A percentile compares a stretch with the other conserved stretches of the same genome.
phyloP scores from a whole-genome alignment of 2,329 filamentous ascomycete species.

The Verticillium dahliae region DNA sequence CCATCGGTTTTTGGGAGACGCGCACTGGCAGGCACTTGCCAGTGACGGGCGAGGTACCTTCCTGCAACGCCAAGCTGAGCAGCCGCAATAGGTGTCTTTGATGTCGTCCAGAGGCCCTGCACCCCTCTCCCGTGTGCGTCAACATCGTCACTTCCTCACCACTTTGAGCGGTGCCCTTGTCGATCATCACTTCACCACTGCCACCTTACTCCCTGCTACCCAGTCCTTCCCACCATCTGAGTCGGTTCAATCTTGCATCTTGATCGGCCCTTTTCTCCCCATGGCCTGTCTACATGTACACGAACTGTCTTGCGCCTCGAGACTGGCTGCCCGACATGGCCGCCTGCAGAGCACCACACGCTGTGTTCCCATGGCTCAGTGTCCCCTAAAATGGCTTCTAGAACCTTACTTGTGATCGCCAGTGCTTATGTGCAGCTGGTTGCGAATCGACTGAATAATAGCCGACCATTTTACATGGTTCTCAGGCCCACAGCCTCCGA shows the following conservation, averaged over 20 bases:
- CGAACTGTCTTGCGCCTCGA: background rate
- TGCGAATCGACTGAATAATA: background rate
- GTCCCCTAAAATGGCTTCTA: background rate
- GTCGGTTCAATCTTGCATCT: background rate
- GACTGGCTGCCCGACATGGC: background rate
- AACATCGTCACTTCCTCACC: background rate
- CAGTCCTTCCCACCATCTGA: background rate
- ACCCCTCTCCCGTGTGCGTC: background rate
- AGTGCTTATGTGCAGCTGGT: background rate
- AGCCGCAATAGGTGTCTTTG: background rate
- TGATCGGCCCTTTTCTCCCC: conserved; percentile 1
- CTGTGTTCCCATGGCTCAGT: background rate
- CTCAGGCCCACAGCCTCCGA: background rate
- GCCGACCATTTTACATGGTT: background rate
- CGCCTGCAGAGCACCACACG: background rate
- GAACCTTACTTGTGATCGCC: background rate
- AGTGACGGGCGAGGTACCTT: background rate
- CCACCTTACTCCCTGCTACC: background rate
- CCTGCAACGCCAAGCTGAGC: background rate
- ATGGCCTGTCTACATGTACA: background rate
- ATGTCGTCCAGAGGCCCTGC: background rate
- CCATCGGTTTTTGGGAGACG: background rate
- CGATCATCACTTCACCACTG: background rate
- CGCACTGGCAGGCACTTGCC: background rate
- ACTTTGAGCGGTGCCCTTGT: background rate